phyloP scores from a whole-genome alignment of 202 grass and related monocot species.

The Zizania palustris region DNA sequence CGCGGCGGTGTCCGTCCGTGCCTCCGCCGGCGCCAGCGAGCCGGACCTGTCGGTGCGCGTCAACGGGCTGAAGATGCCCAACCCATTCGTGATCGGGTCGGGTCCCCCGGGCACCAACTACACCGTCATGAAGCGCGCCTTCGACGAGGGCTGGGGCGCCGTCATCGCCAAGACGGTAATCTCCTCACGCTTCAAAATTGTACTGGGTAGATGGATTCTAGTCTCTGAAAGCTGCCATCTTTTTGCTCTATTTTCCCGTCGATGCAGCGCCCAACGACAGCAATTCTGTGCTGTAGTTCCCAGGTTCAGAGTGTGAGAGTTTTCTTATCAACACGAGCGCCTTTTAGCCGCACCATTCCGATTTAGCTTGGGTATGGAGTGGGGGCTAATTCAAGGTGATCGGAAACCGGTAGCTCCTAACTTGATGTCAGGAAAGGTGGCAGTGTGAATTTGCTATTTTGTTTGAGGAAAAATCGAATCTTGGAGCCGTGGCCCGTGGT shows the following conservation, averaged over 20 bases:
- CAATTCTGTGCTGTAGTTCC: neutral
- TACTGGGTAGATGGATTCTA: neutral
- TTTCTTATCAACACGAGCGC: neutral
- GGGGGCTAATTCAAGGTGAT: constrained; percentile 18
- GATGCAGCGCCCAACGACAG: neutral
- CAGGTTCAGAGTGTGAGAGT: neutral
- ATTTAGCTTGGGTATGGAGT: constrained; percentile 30
- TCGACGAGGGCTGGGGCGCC: constrained; percentile 96
- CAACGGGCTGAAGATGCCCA: constrained; percentile 94
- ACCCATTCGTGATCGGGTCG: constrained; percentile 98
- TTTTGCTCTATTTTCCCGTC: neutral
- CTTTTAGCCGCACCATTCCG: constrained; percentile 14
- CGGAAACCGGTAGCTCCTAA: neutral
- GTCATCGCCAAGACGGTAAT: constrained; percentile 96
- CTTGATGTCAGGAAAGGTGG: neutral
- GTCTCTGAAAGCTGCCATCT: neutral
- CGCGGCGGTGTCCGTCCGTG: constrained; percentile 32
- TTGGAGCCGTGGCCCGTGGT: neutral
- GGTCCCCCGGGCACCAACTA: constrained; percentile 96
- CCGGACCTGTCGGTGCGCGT: constrained; percentile 86
- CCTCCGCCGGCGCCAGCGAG: constrained; percentile 41
- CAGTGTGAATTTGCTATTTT: neutral
- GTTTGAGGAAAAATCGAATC: neutral
- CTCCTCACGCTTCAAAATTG: neutral
- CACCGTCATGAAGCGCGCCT: constrained; percentile 99